Base-by-base conservation (phyloP, 306 rosid genomes). In the Adenanthera pavonina region DNA sequence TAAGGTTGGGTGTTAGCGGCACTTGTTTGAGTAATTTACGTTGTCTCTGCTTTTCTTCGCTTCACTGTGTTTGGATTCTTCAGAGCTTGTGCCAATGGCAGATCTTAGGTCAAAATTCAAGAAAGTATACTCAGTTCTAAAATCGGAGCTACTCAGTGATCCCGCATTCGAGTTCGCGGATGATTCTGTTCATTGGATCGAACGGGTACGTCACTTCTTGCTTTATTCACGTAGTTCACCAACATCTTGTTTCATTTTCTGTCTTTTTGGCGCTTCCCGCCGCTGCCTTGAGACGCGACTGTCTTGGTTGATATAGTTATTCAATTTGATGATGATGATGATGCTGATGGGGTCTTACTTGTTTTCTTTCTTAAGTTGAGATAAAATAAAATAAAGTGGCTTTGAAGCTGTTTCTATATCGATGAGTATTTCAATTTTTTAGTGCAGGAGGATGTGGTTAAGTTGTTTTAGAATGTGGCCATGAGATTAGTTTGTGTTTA, bases 91-190 rank as follows among this genome's bases (percentile, higher is more conserved):
- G 75, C 48, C 71, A 80, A 89, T 94, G 98, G 92, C 94, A 82
- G 97, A 92, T 94, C 91, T 87, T 35, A 92, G 77, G 89, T 85
- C 97, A 48, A 87, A 84, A 46, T 94, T 92, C 86, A 47, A 88
- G 80, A 72, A 94, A n/a, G 92, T 90, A 16, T 94, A 94, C 87
- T 75, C 90, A 0, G 88, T 87, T 68, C 89, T 94, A 67, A 94
- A 94, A 80, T 85, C 88, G 6, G 97, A 94, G 82, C 92, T 94
- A 68, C 78, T 94, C 54, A 57, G 83, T 30, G 98, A 94, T 83
- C 90, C 97, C 38, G 90, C 95, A 49, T 94, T 94, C 61, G 97
- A 94, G 47, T 92, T 79, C 84, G 80, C 94, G 1, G 89, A 85
- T 5, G 91, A 79, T 53, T 84, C 98, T 83, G 90, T 89, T 51